phyloP scores from a whole-genome alignment of 805 yeast species.

The Wickerhamiella dianesei region DNA sequence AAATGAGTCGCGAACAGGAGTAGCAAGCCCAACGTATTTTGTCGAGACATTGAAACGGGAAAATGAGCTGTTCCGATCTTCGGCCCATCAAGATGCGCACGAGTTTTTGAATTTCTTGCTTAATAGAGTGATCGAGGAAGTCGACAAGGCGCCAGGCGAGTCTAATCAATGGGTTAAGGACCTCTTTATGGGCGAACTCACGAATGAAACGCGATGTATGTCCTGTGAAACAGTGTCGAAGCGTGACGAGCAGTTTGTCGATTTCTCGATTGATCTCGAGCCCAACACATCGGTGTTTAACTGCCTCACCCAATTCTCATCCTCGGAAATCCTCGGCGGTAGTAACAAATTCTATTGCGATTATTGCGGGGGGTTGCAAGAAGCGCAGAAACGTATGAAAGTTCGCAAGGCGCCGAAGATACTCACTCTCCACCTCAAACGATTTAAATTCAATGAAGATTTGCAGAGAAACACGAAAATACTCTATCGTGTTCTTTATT shows the following conservation, averaged over 20 bases:
- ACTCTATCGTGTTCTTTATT: constrained; percentile 73
- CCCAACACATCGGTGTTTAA: constrained; percentile 62
- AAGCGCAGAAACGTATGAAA: constrained; percentile 82
- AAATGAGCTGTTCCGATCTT: constrained; percentile 71
- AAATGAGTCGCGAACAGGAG: constrained; percentile 54
- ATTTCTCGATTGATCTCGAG: constrained; percentile 72
- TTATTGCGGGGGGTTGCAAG: constrained; percentile 77
- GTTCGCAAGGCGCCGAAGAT: constrained; percentile 64
- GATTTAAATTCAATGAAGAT: constrained; percentile 83
- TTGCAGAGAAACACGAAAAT: constrained; percentile 71
- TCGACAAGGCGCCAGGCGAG: constrained; percentile 21
- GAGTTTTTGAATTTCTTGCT: constrained; percentile 82
- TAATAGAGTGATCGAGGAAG: constrained; percentile 49
- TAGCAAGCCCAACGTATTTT: constrained; percentile 67
- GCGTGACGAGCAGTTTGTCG: constrained; percentile 76
- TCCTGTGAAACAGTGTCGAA: constrained; percentile 74
- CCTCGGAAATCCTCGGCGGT: constrained; percentile 71
- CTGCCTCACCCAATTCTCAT: constrained; percentile 68
- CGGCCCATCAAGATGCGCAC: constrained; percentile 98
- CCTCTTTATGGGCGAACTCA: constrained; percentile 70
- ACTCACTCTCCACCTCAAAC: constrained; percentile 70
- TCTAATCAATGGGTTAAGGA: constrained; percentile 34
- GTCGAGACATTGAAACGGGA: constrained; percentile 66
- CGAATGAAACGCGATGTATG: constrained; percentile 79
- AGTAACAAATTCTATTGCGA: constrained; percentile 90